These are phyloP conservation scores for Kodamaea sagamina DNA, from an alignment of 805 yeast species.

Conservation along the genomic window DNA sequence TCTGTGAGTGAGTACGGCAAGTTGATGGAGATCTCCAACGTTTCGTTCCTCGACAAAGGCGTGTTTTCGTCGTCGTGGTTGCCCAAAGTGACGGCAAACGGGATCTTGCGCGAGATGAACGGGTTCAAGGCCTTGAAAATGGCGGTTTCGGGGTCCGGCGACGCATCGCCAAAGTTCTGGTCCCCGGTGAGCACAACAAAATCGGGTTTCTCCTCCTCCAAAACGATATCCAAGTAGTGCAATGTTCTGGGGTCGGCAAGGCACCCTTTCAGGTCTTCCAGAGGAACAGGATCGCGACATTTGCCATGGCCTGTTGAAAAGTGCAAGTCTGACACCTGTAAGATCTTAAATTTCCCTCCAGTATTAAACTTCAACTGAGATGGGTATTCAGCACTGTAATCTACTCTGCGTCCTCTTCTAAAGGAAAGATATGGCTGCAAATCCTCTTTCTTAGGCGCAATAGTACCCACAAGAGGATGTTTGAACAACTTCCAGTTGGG, in stretches of 20 bases:
- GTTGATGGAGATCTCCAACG: slow-evolving; percentile 55
- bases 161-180: slow-evolving; percentile 77
- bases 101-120: slow-evolving; percentile 64
- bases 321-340: slow-evolving; percentile 92
- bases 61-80: slow-evolving; percentile 91
- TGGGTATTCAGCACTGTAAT: slow-evolving; percentile 27
- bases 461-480: slow-evolving; percentile 23
- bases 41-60: slow-evolving; percentile 54
- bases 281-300: slow-evolving; percentile 76
- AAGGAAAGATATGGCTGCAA: slow-evolving; percentile 29
- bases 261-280: slow-evolving; percentile 51
- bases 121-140: slow-evolving; percentile 76
- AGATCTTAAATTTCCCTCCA: slow-evolving; percentile 64
- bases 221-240: slow-evolving; percentile 57
- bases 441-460: slow-evolving; percentile 9
- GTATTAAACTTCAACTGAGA: slow-evolving; percentile 38
- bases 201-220: slow-evolving; percentile 81
- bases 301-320: slow-evolving; percentile 80
- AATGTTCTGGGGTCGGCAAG: slow-evolving; percentile 77
- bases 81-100: slow-evolving; percentile 85
- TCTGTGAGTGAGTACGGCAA: slow-evolving; percentile 71
- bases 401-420: slow-evolving; percentile 36
- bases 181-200: slow-evolving; percentile 89
- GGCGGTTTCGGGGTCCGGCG: slow-evolving; percentile 82
- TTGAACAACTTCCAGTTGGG: slow-evolving; percentile 58